Base-by-base conservation (phyloP, 2,329 filamentous ascomycete genomes). In the Epichloe sp. region DNA sequence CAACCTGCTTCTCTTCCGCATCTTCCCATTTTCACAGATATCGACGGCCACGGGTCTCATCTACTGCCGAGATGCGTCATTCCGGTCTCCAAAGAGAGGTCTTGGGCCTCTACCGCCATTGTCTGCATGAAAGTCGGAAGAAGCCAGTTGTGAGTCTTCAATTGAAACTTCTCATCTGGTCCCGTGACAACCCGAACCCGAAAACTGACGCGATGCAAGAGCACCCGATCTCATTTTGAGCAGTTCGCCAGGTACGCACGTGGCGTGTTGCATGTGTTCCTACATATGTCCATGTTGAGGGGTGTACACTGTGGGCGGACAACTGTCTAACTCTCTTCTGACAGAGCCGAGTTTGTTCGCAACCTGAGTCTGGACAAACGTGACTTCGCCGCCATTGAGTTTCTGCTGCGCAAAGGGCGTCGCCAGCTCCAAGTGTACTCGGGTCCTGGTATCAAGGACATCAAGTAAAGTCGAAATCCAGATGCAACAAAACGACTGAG, bases 361-460 rank as follows among this genome's bases (percentile, higher is more conserved):
- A 76, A 86, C 62, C 63, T 80, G 12, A 63, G 66, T 8, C 66
- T 94, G 51, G 83, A 86, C 65, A 93, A 88, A 68, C 88, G 87
- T 59, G 88, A 95, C 62, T 95, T 95, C 67, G 74, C 76, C 15
- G 83, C 88, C 5, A 84, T 96, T 52, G 90, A 96, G 66, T 93
- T 88, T 65, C 71, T 95, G 36, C 64, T 96, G 48, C 79, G 90
- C 54, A 91, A 88, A 65, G 90, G 90, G 21, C 77, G 79, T 41
- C 78, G 87, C 44, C 88, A 95, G 64, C 72, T 96, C 17, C 88
- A 95, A 56, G 78, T 82, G 44, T 93, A 93, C 68, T 80, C 84
- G n/a, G 79, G 83, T 5, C 82, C 85, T 26, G 85, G 84, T 3
- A 89, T 95, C 60, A 87, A 82, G 61, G 87, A 93, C 65, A 83